Conservation (phyloP, 176 grass and related monocot species). For the Zizania latifolia region DNA sequence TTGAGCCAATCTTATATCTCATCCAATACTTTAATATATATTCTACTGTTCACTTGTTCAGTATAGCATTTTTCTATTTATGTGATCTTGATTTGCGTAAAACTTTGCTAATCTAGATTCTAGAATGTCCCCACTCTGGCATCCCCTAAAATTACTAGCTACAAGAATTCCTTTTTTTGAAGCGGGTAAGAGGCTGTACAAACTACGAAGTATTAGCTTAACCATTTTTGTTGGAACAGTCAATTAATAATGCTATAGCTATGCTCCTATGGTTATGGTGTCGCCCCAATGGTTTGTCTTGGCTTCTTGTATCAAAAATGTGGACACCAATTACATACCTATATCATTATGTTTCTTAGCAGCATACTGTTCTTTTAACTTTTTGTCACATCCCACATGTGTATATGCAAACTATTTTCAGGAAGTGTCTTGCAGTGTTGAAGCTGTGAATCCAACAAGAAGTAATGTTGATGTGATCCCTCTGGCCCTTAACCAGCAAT, state of each 20-base stretch:
- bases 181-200: not conserved
- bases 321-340: not conserved
- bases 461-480: constrained; percentile 37
- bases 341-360: constrained; percentile 15
- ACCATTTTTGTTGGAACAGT: not conserved
- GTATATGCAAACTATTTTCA: constrained; percentile 35
- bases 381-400: constrained; percentile 11
- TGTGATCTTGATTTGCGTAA: not conserved
- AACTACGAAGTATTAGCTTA: not conserved
- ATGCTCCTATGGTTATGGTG: constrained; percentile 1
- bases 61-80: not conserved
- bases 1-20: not conserved
- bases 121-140: not conserved
- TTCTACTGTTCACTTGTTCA: not conserved
- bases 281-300: not conserved
- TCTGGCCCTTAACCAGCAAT: constrained; percentile 37
- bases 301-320: not conserved
- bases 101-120: not conserved
- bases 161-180: not conserved
- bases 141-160: not conserved
- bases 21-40: not conserved
- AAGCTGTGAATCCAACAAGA: constrained; percentile 42
- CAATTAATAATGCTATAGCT: constrained; percentile 1
- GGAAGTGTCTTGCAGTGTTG: constrained; percentile 56
- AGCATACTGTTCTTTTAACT: constrained; percentile 1